Conservation (phyloP, 345 rosid genomes). For the Barbarea vulgaris region DNA sequence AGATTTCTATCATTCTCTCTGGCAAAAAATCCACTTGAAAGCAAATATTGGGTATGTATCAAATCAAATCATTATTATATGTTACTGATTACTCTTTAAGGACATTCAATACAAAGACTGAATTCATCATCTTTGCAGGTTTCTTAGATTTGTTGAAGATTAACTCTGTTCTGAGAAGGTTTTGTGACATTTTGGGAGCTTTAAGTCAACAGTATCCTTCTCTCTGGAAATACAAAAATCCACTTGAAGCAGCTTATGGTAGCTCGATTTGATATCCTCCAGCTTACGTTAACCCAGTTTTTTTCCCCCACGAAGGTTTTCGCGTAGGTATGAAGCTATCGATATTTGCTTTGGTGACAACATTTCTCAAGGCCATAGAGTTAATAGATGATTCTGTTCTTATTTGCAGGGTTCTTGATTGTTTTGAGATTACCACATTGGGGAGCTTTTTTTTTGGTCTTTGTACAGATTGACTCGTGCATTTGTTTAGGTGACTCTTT, state of each 20-base stretch:
- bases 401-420: conserved; percentile 16
- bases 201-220: neutral
- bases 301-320: too few species aligned
- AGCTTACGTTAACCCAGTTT: too few species aligned
- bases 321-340: conserved; percentile 16
- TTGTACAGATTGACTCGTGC: conserved; percentile 24
- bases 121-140: conserved; percentile 3
- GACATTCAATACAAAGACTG: neutral
- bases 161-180: neutral
- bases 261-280: too few species aligned
- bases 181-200: conserved; percentile 3
- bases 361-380: conserved; percentile 1
- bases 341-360: neutral
- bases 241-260: conserved; percentile 1
- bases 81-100: neutral
- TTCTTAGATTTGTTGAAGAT: conserved; percentile 7
- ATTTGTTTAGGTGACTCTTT: conserved; percentile 10
- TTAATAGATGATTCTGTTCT: conserved; percentile 4
- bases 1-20: conserved; percentile 76
- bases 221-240: neutral
- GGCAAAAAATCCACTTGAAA: conserved; percentile 66
- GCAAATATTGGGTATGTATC: conserved; percentile 25
- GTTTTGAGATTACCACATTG: conserved; percentile 4
- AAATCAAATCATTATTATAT: neutral
- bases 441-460: conserved; percentile 3